Percentiles rank a stretch among this genome's conserved stretches.
Conservation (phyloP, 2,329 filamentous ascomycete genomes). For the Zasmidium angulare region DNA sequence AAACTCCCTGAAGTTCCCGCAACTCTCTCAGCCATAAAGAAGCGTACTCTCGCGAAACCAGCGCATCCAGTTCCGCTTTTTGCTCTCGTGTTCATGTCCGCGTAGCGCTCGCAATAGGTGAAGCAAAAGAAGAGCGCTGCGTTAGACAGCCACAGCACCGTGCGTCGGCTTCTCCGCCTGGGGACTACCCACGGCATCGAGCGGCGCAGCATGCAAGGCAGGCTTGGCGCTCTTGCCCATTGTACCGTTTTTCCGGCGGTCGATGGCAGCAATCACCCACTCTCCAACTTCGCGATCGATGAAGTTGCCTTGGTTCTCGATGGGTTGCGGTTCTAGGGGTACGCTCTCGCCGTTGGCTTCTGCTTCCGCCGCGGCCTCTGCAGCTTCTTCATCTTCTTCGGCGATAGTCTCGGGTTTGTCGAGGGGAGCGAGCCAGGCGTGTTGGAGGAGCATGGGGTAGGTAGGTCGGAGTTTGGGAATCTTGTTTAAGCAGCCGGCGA, state of each 20-base stretch:
- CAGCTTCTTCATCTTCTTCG: slow-evolving; percentile 66
- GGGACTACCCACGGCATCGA: slow-evolving; percentile 57
- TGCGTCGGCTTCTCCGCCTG: slow-evolving; percentile 2
- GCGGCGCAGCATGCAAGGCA: slow-evolving; percentile 80
- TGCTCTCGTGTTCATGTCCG: not conserved
- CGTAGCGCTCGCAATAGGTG: not conserved
- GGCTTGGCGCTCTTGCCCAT: slow-evolving; percentile 64
- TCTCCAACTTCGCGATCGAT: slow-evolving; percentile 78
- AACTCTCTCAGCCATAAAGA: too few species aligned
- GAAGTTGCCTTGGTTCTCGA: slow-evolving; percentile 29
- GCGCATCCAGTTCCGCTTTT: slow-evolving; percentile 8
- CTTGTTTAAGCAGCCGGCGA: slow-evolving; percentile 87
- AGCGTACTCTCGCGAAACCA: slow-evolving; percentile 11
- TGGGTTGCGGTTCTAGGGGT: slow-evolving; percentile 27
- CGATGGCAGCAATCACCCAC: slow-evolving; percentile 76
- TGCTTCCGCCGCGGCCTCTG: slow-evolving; percentile 31
- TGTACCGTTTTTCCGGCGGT: slow-evolving; percentile 61
- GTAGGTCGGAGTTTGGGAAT: slow-evolving; percentile 89
- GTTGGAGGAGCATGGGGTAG: slow-evolving; percentile 83
- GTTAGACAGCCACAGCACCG: slow-evolving; percentile 9
- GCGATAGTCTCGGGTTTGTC: slow-evolving; percentile 73
- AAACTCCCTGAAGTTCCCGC: too few species aligned
- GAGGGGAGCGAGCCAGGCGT: slow-evolving; percentile 80
- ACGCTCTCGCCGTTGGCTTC: slow-evolving; percentile 20
- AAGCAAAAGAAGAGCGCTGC: not conserved